Evolutionary conservation across 495 filamentous ascomycete genomes (phyloP).

Genomic region (Aspergillus saccharolyticus): DNA sequence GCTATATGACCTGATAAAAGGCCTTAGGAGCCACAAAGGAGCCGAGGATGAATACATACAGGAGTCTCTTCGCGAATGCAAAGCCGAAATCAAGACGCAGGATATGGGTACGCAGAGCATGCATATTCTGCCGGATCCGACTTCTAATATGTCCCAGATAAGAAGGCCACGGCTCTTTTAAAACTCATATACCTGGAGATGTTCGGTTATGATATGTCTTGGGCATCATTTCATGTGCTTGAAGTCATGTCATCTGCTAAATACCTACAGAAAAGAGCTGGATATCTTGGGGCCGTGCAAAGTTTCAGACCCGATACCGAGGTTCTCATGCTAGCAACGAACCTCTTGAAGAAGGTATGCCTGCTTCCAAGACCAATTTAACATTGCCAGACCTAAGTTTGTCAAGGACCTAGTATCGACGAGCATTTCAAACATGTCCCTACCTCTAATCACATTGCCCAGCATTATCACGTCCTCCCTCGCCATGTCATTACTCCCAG

Average conservation of each 20-base stretch:
- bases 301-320: slow-evolving; percentile 95
- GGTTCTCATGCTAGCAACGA: slow-evolving; percentile 95
- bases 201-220: slow-evolving; percentile 99
- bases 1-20: slow-evolving; percentile 96
- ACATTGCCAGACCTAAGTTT: too few relatives aligned
- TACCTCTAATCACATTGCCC: slow-evolving; percentile 81
- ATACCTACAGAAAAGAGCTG: slow-evolving; percentile 90
- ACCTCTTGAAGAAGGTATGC: slow-evolving; percentile 91
- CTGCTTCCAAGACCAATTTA: slow-evolving; percentile 4
- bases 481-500: slow-evolving; percentile 78
- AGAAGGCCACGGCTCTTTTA: slow-evolving; percentile 91
- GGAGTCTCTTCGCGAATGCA: slow-evolving; percentile 87
- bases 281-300: slow-evolving; percentile 94
- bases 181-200: slow-evolving; percentile 97
- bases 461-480: slow-evolving; percentile 89
- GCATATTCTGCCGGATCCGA: background rate
- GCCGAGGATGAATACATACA: slow-evolving; percentile 91
- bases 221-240: slow-evolving; percentile 96
- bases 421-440: slow-evolving; percentile 65
- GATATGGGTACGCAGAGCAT: slow-evolving; percentile 66
- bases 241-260: slow-evolving; percentile 97
- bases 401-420: slow-evolving; percentile 73
- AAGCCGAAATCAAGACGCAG: slow-evolving; percentile 77
- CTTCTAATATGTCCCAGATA: slow-evolving; percentile 53
- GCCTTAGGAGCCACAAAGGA: slow-evolving; percentile 88